Evolutionary conservation across 768 basidiomycete genomes (phyloP), one percentile per base, ranked within the genome.

Genomic region (Pleurotus eryngii): DNA sequence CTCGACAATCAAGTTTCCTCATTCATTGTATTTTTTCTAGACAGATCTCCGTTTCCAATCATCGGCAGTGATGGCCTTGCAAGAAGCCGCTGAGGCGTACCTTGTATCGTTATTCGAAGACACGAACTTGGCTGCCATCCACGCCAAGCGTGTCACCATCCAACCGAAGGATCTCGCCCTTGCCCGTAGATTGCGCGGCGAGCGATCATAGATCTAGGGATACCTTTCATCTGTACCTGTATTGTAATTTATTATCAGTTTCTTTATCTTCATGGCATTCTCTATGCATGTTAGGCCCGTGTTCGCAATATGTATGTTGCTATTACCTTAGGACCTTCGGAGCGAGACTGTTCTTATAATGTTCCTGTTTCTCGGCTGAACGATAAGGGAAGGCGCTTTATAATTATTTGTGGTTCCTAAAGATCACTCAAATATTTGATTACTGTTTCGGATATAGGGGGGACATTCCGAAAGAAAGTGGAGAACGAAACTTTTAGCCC

Each of bases 21-120:
- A 49, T 3, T n/a, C 20, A 22, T 55, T 15, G 15, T 50, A 24
- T 3, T 14, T 56, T 49, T 49, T 20, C 1, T 55, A 87, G 89
- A 87, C 86, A 59, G 86, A 88, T 64, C 76, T 93, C 49, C 89
- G 92, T 58, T 93, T 94, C 87, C 90, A 93, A 80, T 92, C 91
- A 3, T 92, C 90, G 9, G 90, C 90, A 57, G 87, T 92, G 62
- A 87, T 89, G 81, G 90, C 91, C 38, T 78, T 92, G 46, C 91
- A 92, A 71, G 90, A 92, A 76, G 91, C 90, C 12, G 85, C 89
- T 18, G 92, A 93, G 76, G 87, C 86, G 3, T 88, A 88, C 70
- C 85, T 90, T 42, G 86, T 89, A 58, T 87, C 85, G 14, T 72
- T 90, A 61, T 90, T 90, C 63, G 87, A 90, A 68, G 89, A 90